Evolutionary conservation across 306 rosid species (phyloP).

Genomic region (Alnus glutinosa): DNA sequence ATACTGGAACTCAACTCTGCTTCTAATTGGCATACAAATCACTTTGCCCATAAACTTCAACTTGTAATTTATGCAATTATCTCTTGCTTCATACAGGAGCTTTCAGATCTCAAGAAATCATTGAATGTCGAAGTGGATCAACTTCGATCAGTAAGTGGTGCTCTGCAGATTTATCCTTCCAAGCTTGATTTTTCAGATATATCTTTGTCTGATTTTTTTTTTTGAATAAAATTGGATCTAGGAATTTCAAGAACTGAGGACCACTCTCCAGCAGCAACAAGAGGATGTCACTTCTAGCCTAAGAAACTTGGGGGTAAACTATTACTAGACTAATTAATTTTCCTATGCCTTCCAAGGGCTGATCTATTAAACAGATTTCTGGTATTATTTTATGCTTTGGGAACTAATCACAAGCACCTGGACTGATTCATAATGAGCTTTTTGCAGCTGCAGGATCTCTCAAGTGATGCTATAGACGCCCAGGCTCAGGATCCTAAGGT

Average conservation of each 20-base stretch:
- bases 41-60: neutral
- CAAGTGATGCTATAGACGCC: slow-evolving; percentile 41
- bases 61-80: neutral
- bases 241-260: slow-evolving; percentile 94
- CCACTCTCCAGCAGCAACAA: slow-evolving; percentile 92
- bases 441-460: slow-evolving; percentile 69
- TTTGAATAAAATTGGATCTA: slow-evolving; percentile 27
- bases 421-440: slow-evolving; percentile 15
- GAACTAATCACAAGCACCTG: neutral
- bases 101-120: slow-evolving; percentile 85
- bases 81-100: slow-evolving; percentile 61
- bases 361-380: slow-evolving; percentile 5
- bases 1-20: neutral
- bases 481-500: slow-evolving; percentile 19
- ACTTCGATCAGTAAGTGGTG: slow-evolving; percentile 75
- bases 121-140: slow-evolving; percentile 90
- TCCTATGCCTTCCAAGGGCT: neutral
- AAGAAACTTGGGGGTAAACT: slow-evolving; percentile 70
- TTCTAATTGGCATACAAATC: neutral
- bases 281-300: slow-evolving; percentile 91
- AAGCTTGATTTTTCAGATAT: slow-evolving; percentile 7
- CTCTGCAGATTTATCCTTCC: slow-evolving; percentile 12
- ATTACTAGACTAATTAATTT: slow-evolving; percentile 19
- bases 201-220: slow-evolving; percentile 15
- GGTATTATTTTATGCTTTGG: neutral